Evolutionary conservation across 179 eudicot species (phyloP), one percentile per base, ranked within the genome.

Genomic region (Sideroxylon spinosum): DNA sequence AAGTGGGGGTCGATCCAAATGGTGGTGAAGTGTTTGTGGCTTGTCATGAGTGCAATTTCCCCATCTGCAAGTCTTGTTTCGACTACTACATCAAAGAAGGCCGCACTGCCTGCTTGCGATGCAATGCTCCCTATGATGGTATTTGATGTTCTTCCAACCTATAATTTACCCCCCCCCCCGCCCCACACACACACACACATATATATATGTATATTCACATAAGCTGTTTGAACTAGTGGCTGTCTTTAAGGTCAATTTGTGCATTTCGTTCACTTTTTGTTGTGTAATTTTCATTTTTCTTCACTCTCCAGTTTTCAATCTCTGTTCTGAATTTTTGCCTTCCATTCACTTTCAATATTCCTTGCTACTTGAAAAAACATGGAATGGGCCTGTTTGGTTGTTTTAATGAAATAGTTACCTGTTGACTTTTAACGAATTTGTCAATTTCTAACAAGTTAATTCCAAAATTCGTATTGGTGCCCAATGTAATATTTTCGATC

Each of bases 51-150:
- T 95, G 97, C 61, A 93, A 86, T 77, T 85, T 86, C 72, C 91
- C 98, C 13, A 86, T 93, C 62, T 93, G 98, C 76, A 89, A 85
- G 80, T 79, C 90, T 61, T 95, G 97, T 72, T 84, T 93, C 68
- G 92, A 95, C 44, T 88, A 82, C 64, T 93, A 91, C 44, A 81
- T 91, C 84, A 93, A 90, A 75, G 91, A 91, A 79, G 98, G 98
- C 9, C 88, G 89, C 17, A 84, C 81, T 66, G 81, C 93, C 1
- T 95, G 99, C 79, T 63, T 88, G 46, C 89, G 91, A 0, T 93
- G 98, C 78, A 91, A 79, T 28, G 64, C 87, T 81, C 92, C 92
- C 17, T 94, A 88, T 79, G 82, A 84, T 71, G 91, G 93, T 89
- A 81, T 52, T 37, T 37, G 44, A 37, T 3, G 44, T 37, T 4